Percentiles rank a stretch among this genome's conserved stretches.
Conservation (phyloP, 257 asterid genomes). For the Solanum tarijense region DNA sequence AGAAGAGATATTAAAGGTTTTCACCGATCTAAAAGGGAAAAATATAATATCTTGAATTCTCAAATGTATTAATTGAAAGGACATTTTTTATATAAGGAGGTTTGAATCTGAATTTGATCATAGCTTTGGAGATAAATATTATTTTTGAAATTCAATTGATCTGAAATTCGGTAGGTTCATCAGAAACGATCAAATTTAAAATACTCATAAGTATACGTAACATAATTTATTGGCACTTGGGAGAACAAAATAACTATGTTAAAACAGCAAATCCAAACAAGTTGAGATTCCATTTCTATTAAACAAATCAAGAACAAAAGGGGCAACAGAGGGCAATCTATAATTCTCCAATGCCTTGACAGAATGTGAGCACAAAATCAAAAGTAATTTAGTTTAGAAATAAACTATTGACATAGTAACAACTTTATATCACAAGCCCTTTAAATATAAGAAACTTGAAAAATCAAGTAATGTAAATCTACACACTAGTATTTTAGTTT, state of each 20-base stretch:
- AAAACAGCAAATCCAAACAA: neutral
- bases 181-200: too few relatives aligned
- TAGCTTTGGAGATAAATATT: too few relatives aligned
- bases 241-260: neutral
- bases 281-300: neutral
- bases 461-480: neutral
- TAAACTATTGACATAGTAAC: neutral
- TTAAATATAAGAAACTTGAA: neutral
- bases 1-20: too few relatives aligned
- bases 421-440: neutral
- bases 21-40: too few relatives aligned
- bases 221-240: neutral
- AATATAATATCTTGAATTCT: too few relatives aligned
- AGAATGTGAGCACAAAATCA: neutral
- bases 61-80: too few relatives aligned
- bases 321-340: neutral
- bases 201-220: neutral
- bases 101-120: too few relatives aligned
- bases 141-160: too few relatives aligned
- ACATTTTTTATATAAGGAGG: too few relatives aligned
- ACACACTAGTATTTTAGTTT: slow-evolving; percentile 1
- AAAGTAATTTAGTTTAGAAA: neutral
- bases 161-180: too few relatives aligned
- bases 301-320: neutral
- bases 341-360: neutral